Evolutionary conservation across 2,329 filamentous ascomycete species (phyloP), one percentile per base, ranked within the genome.

Genomic region (Penicillium sp.): DNA sequence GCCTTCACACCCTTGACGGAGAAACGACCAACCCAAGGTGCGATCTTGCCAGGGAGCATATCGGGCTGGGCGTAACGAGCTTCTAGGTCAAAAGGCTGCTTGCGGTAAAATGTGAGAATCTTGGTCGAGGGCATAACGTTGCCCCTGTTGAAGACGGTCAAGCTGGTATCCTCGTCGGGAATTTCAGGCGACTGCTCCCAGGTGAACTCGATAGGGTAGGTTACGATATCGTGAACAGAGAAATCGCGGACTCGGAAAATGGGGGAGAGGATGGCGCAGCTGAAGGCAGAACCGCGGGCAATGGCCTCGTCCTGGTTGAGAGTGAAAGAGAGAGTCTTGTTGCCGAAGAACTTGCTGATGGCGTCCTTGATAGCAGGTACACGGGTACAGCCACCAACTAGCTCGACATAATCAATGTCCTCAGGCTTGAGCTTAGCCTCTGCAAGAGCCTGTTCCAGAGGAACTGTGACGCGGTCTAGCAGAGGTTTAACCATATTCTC

Each of bases 131-230:
- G 95, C 85, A 99, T 90, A 67, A 96, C 89, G 75, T 97, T 97
- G 79, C 94, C 94, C 80, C 91, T 93, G 87, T 95, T 96, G 83
- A 99, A 99, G 74, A 99, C 95, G 41, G 92, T 97, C 71, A 99
- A 85, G 83, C 90, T 96, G 60, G 95, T 98, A 78, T 98, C 95
- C 85, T 99, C 95, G 72, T 99, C 95, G 29, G 95, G 95, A 71
- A 99, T 99, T 74, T 99, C 95, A 63, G 93, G 89, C 29, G 94
- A 96, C 85, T 98, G 96, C 85, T 99, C 95, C 95, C 95, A 99
- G 57, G 90, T 91, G 80, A 99, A 99, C 78, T 99, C 94, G 78
- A 99, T 96, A 53, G 95, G 95, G 83, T 98, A 99, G 84, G 90
- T 92, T 81, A 97, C 92, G 73, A 98, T 94, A 79, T 99, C 95